A percentile compares a stretch with the other conserved stretches of the same genome.
Conservation (phyloP, 2,329 filamentous ascomycete species). For the Pyricularia sp. region DNA sequence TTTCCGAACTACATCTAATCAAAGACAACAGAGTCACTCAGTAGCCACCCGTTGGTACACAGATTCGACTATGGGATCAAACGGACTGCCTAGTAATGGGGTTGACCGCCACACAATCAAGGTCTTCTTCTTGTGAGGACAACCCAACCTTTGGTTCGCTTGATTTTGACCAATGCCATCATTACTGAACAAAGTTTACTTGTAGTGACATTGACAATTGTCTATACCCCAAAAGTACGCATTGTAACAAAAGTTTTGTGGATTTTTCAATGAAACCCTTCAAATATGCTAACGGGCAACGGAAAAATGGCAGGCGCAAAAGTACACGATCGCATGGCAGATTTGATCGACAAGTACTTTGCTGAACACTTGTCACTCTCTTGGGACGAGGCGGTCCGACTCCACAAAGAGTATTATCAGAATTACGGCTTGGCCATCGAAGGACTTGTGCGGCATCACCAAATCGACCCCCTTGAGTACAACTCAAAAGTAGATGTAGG, state of each 20-base stretch:
- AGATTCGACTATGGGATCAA: background rate
- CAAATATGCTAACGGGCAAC: slow-evolving; percentile 3
- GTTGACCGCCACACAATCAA: slow-evolving; percentile 8
- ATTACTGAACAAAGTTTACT: slow-evolving; percentile 20
- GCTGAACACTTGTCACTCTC: slow-evolving; percentile 59
- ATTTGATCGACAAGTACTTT: slow-evolving; percentile 58
- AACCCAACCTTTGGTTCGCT: background rate
- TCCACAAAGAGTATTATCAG: slow-evolving; percentile 87
- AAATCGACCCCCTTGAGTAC: slow-evolving; percentile 90
- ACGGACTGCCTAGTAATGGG: background rate
- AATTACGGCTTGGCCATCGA: slow-evolving; percentile 97
- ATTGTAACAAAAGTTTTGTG: background rate
- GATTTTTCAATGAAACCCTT: background rate
- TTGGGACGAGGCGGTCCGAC: slow-evolving; percentile 63
- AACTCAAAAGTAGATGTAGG: slow-evolving; percentile 69
- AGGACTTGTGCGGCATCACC: slow-evolving; percentile 82
- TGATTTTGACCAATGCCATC: background rate
- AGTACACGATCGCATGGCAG: slow-evolving; percentile 80
- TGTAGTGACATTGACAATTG: slow-evolving; percentile 98
- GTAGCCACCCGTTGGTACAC: background rate
- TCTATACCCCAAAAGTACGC: slow-evolving; percentile 70
- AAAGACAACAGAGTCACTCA: background rate
- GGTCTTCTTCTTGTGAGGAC: slow-evolving; percentile 32
- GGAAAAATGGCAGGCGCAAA: slow-evolving; percentile 43
- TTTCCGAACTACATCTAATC: background rate